Evolutionary conservation across 2,329 filamentous ascomycete genomes (phyloP), one percentile per base, ranked within the genome.

Genomic region (Penicillium vulpinum): DNA sequence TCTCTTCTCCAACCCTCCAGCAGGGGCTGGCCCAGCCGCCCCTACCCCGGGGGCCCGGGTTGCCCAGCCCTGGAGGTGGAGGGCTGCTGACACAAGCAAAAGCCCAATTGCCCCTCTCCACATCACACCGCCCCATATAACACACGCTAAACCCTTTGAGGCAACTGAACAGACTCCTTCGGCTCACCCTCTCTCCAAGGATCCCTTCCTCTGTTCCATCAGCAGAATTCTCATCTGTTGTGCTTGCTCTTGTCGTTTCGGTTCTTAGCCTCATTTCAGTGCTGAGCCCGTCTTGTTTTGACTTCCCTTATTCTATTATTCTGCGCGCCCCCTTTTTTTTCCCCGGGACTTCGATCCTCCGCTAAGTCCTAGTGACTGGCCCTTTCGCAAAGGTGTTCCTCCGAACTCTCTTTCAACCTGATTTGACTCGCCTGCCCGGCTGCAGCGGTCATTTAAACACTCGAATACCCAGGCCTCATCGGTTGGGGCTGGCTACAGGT

Each of bases 391-490:
- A 51, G 40, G 33, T 51, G 33, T 52, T 39, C 48, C 39, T 36
- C 51, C 60, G 45, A 45, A 61, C 58, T 58, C 59, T 60, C 56
- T 58, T 59, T n/a, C 38, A 39, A 45, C 47, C 39, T 60, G 43
- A 57, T 49, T 58, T 59, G 52, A 54, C 57, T 62, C 67, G 60
- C 60, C 61, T 70, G 67, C 65, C 70, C 65, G 70, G 69, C 62
- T 65, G 69, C 70, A 72, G 70, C 67, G 59, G 62, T 60, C 60
- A 64, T 62, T 56, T 53, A 64, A 61, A 41, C 16, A 39, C 67
- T 56, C 49, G 58, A 59, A 60, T 54, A 44, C 50, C 24, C 26
- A 45, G 29, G 16, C 43, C 56, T 47, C 51, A 61, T 59, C 57
- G 62, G 63, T 57, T 62, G 61, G 62, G 59, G 51, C 55, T 54